Evolutionary conservation across 306 rosid genomes (phyloP), one percentile per base, ranked within the genome.

Genomic region (Lathyrus sativus): DNA sequence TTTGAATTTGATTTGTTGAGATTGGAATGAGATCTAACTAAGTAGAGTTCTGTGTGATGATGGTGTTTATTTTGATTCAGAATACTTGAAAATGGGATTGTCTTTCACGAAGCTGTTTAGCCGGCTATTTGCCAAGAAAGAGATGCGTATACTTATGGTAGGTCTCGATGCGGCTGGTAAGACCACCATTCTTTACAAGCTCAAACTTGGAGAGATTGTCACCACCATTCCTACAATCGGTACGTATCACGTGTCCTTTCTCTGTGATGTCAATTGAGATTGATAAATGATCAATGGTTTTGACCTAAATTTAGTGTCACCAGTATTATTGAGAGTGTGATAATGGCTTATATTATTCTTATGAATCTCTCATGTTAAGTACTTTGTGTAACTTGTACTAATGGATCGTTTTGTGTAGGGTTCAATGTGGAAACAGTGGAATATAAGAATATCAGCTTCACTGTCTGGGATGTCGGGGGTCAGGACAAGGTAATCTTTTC

Each of bases 161-260:
- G 97, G 97, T 76, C 97, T 89, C 14, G 96, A 91, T 81, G 97
- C 97, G 10, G 97, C 97, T 53, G 97, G 97, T 88, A 91, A 91
- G 91, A 91, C 97, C 10, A 91, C 96, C 75, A 91, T 91, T 67
- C 84, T 91, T 13, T 91, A 91, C 71, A 91, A 91, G 92, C 92
- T 91, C 81, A 91, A 91, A 89, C 91, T 91, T 51, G 97, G 97
- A 55, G 97, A 91, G 83, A 91, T 91, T 11, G 97, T 91, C 81
- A 88, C 97, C 77, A 91, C 98, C 77, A 91, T 91, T 83, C 98
- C 98, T 51, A 91, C 98, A 54, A 91, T 91, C 35, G 96, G 98
- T 91, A 79, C 38, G 81, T 44, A 43, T 26, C 29, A 2, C 4
- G 29, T 26, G 29, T 3, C 29, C 4, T 26, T 26, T 26, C 4